Evolutionary conservation across 1,139 yeast genomes (phyloP).

Genomic region (Diutina neorugosa): DNA sequence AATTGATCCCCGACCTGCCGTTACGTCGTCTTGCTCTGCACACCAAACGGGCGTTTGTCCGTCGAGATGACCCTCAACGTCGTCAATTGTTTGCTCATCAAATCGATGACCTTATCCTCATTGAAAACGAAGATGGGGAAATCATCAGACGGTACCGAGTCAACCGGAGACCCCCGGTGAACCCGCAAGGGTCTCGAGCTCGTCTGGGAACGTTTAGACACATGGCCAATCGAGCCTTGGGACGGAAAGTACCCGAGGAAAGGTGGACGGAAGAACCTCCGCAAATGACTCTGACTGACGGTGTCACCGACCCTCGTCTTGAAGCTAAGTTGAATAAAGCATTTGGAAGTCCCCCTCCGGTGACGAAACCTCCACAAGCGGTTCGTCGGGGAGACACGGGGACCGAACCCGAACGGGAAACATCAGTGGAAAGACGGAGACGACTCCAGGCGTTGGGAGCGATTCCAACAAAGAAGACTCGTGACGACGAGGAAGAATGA

Average conservation of each 20-base stretch:
- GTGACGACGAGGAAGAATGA: conserved; percentile 34
- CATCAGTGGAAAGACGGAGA: conserved; percentile 61
- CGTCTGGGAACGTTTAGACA: conserved; percentile 26
- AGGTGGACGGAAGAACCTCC: conserved; percentile 4
- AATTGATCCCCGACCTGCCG: neutral
- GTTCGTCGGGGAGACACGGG: neutral
- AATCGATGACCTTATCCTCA: conserved; percentile 58
- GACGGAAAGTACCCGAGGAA: conserved; percentile 7
- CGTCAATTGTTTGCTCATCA: conserved; percentile 28
- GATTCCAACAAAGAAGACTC: conserved; percentile 28
- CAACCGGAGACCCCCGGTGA: conserved; percentile 26
- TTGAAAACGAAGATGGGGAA: conserved; percentile 90
- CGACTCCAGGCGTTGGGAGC: conserved; percentile 74
- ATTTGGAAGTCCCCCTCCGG: neutral
- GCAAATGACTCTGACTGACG: neutral
- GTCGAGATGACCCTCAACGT: conserved; percentile 21
- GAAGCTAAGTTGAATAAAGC: neutral
- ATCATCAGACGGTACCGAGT: conserved; percentile 71
- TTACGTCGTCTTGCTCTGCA: neutral
- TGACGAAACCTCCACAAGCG: neutral
- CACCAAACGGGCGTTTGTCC: conserved; percentile 13
- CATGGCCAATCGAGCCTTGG: conserved; percentile 18
- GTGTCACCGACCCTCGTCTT: neutral
- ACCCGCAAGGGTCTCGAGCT: conserved; percentile 8
- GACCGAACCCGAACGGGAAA: conserved; percentile 24